Percentiles rank a stretch among this genome's conserved stretches.
Conservation (phyloP, 352 stramenopile species). For the Albugo laibachii region DNA sequence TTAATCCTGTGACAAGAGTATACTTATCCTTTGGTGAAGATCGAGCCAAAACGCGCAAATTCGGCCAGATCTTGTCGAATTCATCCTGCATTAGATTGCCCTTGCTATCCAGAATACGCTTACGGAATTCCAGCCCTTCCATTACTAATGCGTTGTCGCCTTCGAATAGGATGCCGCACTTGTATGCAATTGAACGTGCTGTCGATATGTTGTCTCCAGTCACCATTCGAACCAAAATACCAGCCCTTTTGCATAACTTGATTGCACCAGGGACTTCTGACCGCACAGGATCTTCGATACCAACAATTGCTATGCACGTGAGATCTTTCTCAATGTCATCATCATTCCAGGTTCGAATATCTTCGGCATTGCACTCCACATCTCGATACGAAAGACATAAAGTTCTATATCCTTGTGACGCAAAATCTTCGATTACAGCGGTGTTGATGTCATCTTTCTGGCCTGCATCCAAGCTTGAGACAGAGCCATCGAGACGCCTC, state of each 20-base stretch:
- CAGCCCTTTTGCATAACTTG: slow-evolving; percentile 6
- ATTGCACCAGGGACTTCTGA: slow-evolving; percentile 9
- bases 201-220: slow-evolving; percentile 14
- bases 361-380: slow-evolving; percentile 7
- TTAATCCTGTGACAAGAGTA: slow-evolving; percentile 88
- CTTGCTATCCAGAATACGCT: slow-evolving; percentile 33
- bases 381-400: slow-evolving; percentile 39
- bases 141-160: slow-evolving; percentile 29
- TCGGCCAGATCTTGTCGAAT: slow-evolving; percentile 87
- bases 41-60: slow-evolving; percentile 80
- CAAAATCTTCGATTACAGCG: slow-evolving; percentile 12
- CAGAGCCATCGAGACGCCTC: neutral
- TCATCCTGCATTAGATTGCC: slow-evolving; percentile 62
- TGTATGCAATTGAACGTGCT: slow-evolving; percentile 7
- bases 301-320: slow-evolving; percentile 7
- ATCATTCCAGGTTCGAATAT: slow-evolving; percentile 7
- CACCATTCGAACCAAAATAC: slow-evolving; percentile 11
- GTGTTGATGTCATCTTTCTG: neutral
- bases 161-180: slow-evolving; percentile 9
- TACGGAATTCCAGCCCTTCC: slow-evolving; percentile 46
- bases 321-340: slow-evolving; percentile 19
- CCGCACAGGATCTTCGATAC: slow-evolving; percentile 11
- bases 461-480: neutral
- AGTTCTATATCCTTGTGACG: slow-evolving; percentile 25
- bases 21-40: slow-evolving; percentile 95